Percentiles rank a stretch among this genome's conserved stretches.
These are phyloP conservation scores for Forsythia viridissima DNA, from an alignment of 257 asterid species.

Conservation along the genomic window DNA sequence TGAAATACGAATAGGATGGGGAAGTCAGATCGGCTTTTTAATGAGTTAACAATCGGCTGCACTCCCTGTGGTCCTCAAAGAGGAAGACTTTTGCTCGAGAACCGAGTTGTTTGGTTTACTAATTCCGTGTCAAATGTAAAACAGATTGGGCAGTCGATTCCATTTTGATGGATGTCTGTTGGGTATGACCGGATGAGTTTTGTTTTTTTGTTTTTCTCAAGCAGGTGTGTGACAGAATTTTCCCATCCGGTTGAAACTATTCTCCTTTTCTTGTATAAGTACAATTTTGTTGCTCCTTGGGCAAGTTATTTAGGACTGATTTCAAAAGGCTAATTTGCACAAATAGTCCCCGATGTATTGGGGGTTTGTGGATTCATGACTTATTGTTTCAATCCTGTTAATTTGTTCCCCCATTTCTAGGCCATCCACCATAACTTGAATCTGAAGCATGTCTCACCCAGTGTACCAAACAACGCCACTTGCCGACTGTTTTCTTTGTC, in stretches of 20 bases:
- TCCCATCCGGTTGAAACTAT: neutral
- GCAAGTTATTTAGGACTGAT: too few species aligned
- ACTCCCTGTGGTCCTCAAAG: neutral
- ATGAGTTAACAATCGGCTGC: neutral
- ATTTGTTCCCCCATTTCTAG: slow-evolving; percentile 66
- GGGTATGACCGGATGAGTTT: neutral
- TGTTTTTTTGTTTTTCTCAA: neutral
- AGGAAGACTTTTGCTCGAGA: slow-evolving; percentile 11
- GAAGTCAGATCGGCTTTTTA: slow-evolving; percentile 7
- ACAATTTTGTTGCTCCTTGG: too few species aligned
- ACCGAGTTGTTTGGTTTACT: neutral
- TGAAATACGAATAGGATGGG: neutral
- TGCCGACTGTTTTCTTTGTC: slow-evolving; percentile 8
- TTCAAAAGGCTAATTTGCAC: too few species aligned
- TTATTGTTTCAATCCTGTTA: too few species aligned
- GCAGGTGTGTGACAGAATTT: neutral
- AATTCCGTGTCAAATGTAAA: slow-evolving; percentile 1
- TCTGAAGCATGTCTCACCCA: slow-evolving; percentile 70
- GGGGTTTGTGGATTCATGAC: too few species aligned
- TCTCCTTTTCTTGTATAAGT: too few species aligned
- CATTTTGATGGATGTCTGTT: neutral
- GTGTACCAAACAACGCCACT: slow-evolving; percentile 33
- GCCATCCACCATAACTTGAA: slow-evolving; percentile 97
- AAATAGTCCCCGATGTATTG: too few species aligned
- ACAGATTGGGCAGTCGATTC: neutral